Conservation (phyloP, 257 asterid genomes). For the Nicotiana obtusifolia region DNA sequence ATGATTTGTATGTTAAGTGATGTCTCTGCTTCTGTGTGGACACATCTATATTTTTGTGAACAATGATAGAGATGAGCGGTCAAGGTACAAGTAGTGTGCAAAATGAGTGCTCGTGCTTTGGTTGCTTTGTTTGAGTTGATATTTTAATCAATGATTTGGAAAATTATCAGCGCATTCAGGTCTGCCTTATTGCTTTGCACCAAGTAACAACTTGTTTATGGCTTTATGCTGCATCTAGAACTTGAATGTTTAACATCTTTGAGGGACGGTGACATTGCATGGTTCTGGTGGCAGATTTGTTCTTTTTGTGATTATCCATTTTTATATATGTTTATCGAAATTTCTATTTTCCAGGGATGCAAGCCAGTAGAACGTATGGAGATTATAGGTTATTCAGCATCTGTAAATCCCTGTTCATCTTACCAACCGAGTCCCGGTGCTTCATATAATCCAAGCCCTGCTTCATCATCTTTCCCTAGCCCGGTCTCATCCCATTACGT, state of each 20-base stretch:
- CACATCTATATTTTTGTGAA: background rate
- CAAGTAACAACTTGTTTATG: background rate
- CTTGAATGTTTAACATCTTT: background rate
- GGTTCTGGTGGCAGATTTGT: background rate
- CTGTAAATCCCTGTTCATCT: conserved; percentile 70
- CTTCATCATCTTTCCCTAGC: conserved; percentile 77
- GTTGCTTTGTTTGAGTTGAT: background rate
- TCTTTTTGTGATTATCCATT: background rate
- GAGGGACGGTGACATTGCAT: background rate
- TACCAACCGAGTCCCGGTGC: conserved; percentile 83
- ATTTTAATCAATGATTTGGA: background rate
- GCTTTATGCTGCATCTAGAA: background rate
- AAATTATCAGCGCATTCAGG: background rate
- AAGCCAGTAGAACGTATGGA: conserved; percentile 70
- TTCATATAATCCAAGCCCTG: conserved; percentile 84
- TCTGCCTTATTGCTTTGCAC: background rate
- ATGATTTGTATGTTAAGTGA: background rate
- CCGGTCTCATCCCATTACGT: conserved; percentile 55
- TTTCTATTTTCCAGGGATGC: conserved; percentile 60
- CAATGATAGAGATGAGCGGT: background rate
- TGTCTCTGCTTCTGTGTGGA: background rate
- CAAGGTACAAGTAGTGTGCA: background rate
- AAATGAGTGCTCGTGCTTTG: background rate
- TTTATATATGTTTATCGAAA: conserved; percentile 5
- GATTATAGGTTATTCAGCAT: conserved; percentile 52